phyloP scores from a whole-genome alignment of 1,284 basidiomycete genomes.

The Cronartium quercuum region DNA sequence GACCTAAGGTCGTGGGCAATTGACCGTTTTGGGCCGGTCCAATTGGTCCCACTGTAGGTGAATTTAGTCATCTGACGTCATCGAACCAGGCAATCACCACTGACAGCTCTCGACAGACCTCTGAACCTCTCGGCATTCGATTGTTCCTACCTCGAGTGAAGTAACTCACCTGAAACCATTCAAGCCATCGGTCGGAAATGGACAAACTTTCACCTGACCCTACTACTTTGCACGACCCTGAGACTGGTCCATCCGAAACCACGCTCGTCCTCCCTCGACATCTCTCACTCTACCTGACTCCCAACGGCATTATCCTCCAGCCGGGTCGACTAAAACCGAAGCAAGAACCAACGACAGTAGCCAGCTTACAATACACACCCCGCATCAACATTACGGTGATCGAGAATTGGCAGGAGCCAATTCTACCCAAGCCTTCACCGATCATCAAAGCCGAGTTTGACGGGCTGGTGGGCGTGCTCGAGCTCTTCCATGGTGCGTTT shows the following conservation, averaged over 20 bases:
- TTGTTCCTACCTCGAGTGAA: no score
- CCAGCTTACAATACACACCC: conserved; percentile 10
- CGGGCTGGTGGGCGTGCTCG: conserved; percentile 17
- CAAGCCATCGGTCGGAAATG: no score
- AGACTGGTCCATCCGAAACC: not conserved
- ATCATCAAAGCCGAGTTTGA: conserved; percentile 14
- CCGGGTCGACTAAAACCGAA: not conserved
- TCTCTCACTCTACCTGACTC: conserved; percentile 6
- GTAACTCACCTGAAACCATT: no score
- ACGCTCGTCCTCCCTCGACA: not conserved
- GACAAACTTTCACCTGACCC: no score
- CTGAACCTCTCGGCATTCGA: no score
- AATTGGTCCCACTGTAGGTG: no score
- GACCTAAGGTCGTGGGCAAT: no score
- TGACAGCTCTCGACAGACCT: no score
- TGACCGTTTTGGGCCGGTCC: no score
- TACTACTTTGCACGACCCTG: no score
- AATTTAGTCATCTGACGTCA: no score
- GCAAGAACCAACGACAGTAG: not conserved
- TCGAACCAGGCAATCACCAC: no score
- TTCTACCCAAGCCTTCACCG: not conserved
- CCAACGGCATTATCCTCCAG: not conserved
- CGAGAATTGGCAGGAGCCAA: conserved; percentile 6
- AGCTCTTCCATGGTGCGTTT: conserved; percentile 27
- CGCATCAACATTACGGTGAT: not conserved